These are phyloP conservation scores for Aspergillus pseudonomiae DNA, from an alignment of 2,329 filamentous ascomycete genomes.

Conservation along the genomic window DNA sequence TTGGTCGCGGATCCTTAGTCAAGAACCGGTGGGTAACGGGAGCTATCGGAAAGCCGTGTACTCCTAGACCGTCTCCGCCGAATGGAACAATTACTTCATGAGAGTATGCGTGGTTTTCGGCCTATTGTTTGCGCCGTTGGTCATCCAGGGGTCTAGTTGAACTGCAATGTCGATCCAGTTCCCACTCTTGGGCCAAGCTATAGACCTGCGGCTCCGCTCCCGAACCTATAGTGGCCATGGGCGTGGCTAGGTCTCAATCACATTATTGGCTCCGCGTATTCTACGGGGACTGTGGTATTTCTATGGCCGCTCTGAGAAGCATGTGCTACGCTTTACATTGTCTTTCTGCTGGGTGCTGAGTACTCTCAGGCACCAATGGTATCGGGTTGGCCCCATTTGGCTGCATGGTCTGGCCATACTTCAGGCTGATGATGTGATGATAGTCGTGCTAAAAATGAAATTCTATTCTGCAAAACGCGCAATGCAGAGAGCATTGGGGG, in stretches of 20 bases:
- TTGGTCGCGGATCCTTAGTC: slow-evolving; percentile 4
- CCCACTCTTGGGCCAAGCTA: slow-evolving; percentile 20
- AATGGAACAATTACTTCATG: neutral
- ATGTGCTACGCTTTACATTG: slow-evolving; percentile 4
- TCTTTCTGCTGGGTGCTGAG: slow-evolving; percentile 8
- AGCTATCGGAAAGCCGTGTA: slow-evolving; percentile 5
- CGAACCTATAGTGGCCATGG: slow-evolving; percentile 19
- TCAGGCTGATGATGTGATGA: slow-evolving; percentile 18
- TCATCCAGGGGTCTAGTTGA: slow-evolving; percentile 8
- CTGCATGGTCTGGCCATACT: slow-evolving; percentile 9
- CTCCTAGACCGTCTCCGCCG: neutral
- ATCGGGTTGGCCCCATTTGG: neutral
- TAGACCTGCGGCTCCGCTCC: slow-evolving; percentile 17
- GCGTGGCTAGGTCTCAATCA: slow-evolving; percentile 6
- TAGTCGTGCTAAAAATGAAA: slow-evolving; percentile 15
- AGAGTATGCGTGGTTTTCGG: neutral
- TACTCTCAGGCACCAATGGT: slow-evolving; percentile 7
- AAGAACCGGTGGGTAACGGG: slow-evolving; percentile 8
- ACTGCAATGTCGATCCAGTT: slow-evolving; percentile 20
- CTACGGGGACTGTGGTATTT: slow-evolving; percentile 2
- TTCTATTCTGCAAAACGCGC: slow-evolving; percentile 14
- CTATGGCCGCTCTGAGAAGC: neutral
- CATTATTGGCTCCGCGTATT: slow-evolving; percentile 13
- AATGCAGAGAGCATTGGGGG: slow-evolving; percentile 10
- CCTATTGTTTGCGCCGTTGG: slow-evolving; percentile 13